These are phyloP conservation scores for Karstenula rhodostoma DNA, from an alignment of 2,329 filamentous ascomycete species.

Conservation along the genomic window DNA sequence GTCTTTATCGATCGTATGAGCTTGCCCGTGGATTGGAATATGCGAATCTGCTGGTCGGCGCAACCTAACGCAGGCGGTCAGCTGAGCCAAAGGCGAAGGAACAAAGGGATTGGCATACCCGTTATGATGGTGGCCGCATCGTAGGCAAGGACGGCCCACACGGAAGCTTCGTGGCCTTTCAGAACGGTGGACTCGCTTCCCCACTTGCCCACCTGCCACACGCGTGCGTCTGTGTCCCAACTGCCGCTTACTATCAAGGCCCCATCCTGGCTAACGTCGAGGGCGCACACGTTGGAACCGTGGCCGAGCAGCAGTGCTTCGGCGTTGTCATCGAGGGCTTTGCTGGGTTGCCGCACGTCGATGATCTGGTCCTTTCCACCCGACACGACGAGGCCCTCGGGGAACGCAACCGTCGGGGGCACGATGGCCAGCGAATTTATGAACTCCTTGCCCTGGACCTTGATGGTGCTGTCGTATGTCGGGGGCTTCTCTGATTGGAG, in stretches of 20 bases:
- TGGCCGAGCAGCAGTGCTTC: slow-evolving; percentile 89
- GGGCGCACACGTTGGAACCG: slow-evolving; percentile 82
- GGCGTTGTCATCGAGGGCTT: slow-evolving; percentile 75
- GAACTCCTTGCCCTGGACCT: slow-evolving; percentile 82
- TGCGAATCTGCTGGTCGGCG: slow-evolving; percentile 86
- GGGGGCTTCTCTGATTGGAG: slow-evolving; percentile 71
- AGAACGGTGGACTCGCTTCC: slow-evolving; percentile 73
- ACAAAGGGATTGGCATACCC: slow-evolving; percentile 44
- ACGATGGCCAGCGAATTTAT: slow-evolving; percentile 86
- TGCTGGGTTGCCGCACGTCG: slow-evolving; percentile 79
- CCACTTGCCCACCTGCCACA: slow-evolving; percentile 90
- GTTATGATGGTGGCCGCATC: slow-evolving; percentile 84
- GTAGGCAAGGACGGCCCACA: slow-evolving; percentile 91
- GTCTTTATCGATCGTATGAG: slow-evolving; percentile 71
- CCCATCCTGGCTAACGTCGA: slow-evolving; percentile 78
- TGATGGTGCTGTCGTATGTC: slow-evolving; percentile 77
- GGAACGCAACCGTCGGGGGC: slow-evolving; percentile 71
- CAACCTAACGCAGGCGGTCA: slow-evolving; percentile 63
- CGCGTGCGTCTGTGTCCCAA: slow-evolving; percentile 87
- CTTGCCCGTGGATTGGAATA: slow-evolving; percentile 74
- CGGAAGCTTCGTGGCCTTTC: slow-evolving; percentile 78
- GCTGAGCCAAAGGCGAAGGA: background rate
- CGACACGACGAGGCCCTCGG: slow-evolving; percentile 83
- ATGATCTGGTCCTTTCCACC: slow-evolving; percentile 93
- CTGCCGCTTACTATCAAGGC: slow-evolving; percentile 86